Conservation (phyloP, 441 rosid genomes). For the Breynia disticha region DNA sequence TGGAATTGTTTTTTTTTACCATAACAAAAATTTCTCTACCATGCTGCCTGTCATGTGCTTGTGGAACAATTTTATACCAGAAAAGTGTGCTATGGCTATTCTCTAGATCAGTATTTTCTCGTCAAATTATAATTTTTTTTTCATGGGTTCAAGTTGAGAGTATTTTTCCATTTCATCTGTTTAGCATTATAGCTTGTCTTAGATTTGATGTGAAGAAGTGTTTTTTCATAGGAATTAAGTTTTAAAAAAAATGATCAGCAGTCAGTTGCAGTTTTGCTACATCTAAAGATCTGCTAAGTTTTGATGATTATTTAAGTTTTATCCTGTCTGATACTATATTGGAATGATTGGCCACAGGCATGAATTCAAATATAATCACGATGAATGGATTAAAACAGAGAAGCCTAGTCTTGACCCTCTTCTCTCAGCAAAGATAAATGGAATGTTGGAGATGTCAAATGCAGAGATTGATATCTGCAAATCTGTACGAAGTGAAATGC, state of each 20-base stretch:
- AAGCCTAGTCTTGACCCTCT: constrained; percentile 64
- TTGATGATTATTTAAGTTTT: neutral
- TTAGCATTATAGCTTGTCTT: neutral
- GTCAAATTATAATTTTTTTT: no score
- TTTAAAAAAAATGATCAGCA: neutral
- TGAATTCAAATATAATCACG: constrained; percentile 60
- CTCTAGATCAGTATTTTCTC: no score
- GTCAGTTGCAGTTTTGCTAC: neutral
- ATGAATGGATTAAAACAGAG: constrained; percentile 57
- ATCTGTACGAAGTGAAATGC: constrained; percentile 60
- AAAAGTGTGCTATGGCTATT: no score
- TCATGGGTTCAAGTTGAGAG: no score
- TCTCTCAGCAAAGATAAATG: constrained; percentile 39
- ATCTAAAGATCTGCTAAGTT: no score
- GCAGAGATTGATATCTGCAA: constrained; percentile 57
- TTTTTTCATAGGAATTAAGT: neutral
- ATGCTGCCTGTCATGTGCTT: no score
- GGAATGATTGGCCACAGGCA: constrained; percentile 35
- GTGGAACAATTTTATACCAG: no score
- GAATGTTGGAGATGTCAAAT: constrained; percentile 32
- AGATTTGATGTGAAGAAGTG: neutral
- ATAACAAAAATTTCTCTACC: no score
- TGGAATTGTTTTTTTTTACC: no score
- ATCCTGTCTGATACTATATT: constrained; percentile 7
- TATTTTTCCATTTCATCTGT: no score